phyloP scores from a whole-genome alignment of 805 yeast genomes.

The Candida nitratophila region DNA sequence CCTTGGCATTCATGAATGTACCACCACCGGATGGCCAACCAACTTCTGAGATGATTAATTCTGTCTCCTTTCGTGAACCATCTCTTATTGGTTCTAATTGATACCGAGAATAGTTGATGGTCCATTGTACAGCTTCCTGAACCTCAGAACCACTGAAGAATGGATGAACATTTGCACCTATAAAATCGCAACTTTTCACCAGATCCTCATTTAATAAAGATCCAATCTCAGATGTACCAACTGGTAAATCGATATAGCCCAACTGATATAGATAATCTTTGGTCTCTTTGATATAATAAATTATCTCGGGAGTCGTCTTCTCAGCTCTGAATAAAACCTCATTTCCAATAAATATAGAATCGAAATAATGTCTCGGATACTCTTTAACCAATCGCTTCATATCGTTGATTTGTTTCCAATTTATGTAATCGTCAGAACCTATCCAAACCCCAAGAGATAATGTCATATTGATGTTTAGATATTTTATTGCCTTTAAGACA shows the following conservation, averaged over 20 bases:
- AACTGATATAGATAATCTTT: constrained; percentile 29
- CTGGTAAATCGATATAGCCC: constrained; percentile 34
- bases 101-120: constrained; percentile 35
- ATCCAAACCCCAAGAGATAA: constrained; percentile 61
- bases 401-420: constrained; percentile 36
- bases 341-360: constrained; percentile 52
- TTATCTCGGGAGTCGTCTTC: constrained; percentile 28
- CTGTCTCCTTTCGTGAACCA: too few relatives aligned
- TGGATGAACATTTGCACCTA: constrained; percentile 63
- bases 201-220: constrained; percentile 34
- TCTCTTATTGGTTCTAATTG: constrained; percentile 34
- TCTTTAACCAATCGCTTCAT: constrained; percentile 34
- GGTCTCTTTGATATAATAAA: constrained; percentile 34
- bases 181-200: constrained; percentile 40
- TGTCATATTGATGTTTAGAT: constrained; percentile 45
- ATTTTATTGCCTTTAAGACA: constrained; percentile 46
- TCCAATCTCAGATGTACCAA: constrained; percentile 60
- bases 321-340: constrained; percentile 56
- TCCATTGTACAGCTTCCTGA: constrained; percentile 44
- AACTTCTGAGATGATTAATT: constrained; percentile 48
- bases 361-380: constrained; percentile 41
- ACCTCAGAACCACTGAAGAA: constrained; percentile 55
- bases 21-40: constrained; percentile 76
- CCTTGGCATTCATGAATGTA: constrained; percentile 33
- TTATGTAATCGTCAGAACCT: constrained; percentile 35